A percentile compares a stretch with the other conserved stretches of the same genome.
These are phyloP conservation scores for Termitomyces sp. DNA, from an alignment of 768 basidiomycete species.

Conservation along the genomic window DNA sequence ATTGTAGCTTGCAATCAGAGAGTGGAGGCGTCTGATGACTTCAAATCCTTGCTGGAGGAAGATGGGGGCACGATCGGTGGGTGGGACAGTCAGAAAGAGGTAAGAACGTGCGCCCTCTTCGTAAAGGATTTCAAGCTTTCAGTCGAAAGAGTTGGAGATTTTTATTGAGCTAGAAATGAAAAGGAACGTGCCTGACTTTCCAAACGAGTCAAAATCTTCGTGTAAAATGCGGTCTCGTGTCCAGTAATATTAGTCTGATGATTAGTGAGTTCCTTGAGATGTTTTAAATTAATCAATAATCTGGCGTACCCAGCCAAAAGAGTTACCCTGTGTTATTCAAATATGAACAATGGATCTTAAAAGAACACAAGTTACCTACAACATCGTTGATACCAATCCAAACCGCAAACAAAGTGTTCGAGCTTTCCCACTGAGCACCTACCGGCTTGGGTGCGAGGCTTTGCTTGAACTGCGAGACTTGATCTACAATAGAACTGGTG, in stretches of 20 bases:
- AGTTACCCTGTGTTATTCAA: constrained; percentile 34
- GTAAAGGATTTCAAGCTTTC: constrained; percentile 43
- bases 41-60: constrained; percentile 31
- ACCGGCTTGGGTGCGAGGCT: constrained; percentile 37
- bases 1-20: constrained; percentile 46
- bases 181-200: constrained; percentile 23
- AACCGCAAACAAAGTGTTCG: constrained; percentile 50
- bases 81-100: constrained; percentile 59
- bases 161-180: not conserved
- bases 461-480: constrained; percentile 48
- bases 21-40: constrained; percentile 29
- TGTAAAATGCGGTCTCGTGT: constrained; percentile 26
- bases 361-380: constrained; percentile 24
- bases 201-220: constrained; percentile 27
- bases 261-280: not conserved
- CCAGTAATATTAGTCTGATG: constrained; percentile 30
- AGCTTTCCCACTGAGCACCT: constrained; percentile 44
- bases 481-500: constrained; percentile 44
- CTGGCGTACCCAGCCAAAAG: constrained; percentile 37
- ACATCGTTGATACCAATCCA: constrained; percentile 70
- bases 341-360: not conserved
- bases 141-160: not conserved
- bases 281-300: not conserved
- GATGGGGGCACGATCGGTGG: constrained; percentile 50
- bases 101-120: constrained; percentile 50